Conservation (phyloP, 2,329 filamentous ascomycete genomes). For the Aspergillus chevalieri region DNA sequence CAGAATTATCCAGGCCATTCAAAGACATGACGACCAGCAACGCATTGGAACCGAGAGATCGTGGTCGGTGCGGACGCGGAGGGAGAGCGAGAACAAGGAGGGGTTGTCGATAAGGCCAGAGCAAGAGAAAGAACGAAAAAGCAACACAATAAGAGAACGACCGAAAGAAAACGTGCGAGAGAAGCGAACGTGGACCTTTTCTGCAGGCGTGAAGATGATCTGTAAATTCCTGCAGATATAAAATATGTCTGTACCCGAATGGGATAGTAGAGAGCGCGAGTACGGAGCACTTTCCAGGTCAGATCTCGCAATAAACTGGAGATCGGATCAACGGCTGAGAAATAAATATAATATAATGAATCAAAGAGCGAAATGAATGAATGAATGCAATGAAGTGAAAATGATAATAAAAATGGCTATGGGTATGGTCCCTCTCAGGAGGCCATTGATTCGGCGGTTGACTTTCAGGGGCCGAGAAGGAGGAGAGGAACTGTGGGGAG, state of each 20-base stretch:
- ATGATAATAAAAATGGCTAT: not conserved
- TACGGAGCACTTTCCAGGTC: too few species aligned
- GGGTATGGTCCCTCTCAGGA: too few species aligned
- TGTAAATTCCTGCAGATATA: too few species aligned
- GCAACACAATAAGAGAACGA: conserved; percentile 7
- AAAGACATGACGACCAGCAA: conserved; percentile 66
- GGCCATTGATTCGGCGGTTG: too few species aligned
- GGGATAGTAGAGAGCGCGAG: too few species aligned
- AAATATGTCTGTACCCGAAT: too few species aligned
- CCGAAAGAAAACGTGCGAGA: not conserved
- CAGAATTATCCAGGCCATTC: conserved; percentile 80
- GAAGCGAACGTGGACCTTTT: too few species aligned
- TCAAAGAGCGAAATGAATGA: not conserved
- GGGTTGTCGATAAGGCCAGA: conserved; percentile 5
- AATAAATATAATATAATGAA: not conserved
- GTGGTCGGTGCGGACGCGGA: conserved; percentile 1
- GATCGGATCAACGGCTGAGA: too few species aligned
- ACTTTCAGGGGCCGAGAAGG: too few species aligned
- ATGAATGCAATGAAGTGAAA: not conserved
- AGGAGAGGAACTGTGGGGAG: too few species aligned
- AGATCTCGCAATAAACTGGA: not conserved
- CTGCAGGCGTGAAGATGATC: too few species aligned
- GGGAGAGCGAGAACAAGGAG: conserved; percentile 3
- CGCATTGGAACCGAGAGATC: conserved; percentile 23
- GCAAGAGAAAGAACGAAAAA: conserved; percentile 7